A percentile compares a stretch with the other conserved stretches of the same genome.
Conservation (phyloP, 2,329 filamentous ascomycete species). For the Paradendryphiella salina region DNA sequence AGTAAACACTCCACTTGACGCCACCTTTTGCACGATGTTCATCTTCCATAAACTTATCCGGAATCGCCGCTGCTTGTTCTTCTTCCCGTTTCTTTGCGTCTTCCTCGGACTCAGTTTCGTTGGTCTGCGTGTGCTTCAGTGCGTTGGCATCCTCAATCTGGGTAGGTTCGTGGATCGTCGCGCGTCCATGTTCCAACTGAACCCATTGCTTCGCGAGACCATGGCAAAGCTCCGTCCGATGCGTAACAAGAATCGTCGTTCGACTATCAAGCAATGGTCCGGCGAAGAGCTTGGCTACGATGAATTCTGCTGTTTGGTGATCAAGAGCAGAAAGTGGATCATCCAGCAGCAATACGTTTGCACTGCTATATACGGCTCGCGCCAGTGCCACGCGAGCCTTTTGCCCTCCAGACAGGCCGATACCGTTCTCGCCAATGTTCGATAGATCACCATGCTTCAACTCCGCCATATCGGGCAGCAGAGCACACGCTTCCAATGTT, state of each 20-base stretch:
- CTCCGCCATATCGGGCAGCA: constrained; percentile 63
- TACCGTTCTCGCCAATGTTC: constrained; percentile 64
- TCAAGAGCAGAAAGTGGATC: constrained; percentile 64
- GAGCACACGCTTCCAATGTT: constrained; percentile 67
- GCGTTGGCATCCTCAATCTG: constrained; percentile 52
- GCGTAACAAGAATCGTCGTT: constrained; percentile 64
- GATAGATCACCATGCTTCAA: constrained; percentile 68
- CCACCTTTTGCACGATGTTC: constrained; percentile 74
- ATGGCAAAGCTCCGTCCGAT: constrained; percentile 70
- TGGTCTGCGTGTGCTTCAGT: constrained; percentile 47
- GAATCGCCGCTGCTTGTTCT: constrained; percentile 57
- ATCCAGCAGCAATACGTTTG: constrained; percentile 60
- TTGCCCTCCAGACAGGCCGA: constrained; percentile 64
- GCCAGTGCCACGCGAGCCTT: constrained; percentile 64
- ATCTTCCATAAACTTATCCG: constrained; percentile 78
- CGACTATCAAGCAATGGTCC: constrained; percentile 59
- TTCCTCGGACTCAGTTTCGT: constrained; percentile 43
- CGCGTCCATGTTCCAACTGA: constrained; percentile 66
- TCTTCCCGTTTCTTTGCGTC: constrained; percentile 43
- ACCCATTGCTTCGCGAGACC: constrained; percentile 74
- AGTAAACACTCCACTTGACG: constrained; percentile 76
- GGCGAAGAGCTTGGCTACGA: constrained; percentile 61
- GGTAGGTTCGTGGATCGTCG: constrained; percentile 48
- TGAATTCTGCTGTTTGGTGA: constrained; percentile 65
- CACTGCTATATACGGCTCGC: constrained; percentile 61